Evolutionary conservation across 2,329 filamentous ascomycete species (phyloP), one percentile per base, ranked within the genome.

Genomic region (Bisporella sp.): DNA sequence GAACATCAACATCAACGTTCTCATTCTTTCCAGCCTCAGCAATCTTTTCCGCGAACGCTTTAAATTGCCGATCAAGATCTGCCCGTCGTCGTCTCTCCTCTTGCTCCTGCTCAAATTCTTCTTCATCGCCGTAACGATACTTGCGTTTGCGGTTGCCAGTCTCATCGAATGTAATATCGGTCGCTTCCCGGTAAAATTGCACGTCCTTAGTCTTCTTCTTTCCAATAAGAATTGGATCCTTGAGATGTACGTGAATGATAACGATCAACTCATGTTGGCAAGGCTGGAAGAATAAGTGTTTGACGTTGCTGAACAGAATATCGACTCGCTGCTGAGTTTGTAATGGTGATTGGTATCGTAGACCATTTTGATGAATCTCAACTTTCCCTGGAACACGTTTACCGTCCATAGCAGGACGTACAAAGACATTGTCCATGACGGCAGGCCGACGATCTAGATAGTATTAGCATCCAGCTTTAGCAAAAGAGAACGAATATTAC

Each of bases 201-300:
- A 99, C 87, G 67, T 99, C 95, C 73, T 93, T 96, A 8, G 93
- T 95, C 81, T 99, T 99, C 74, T 95, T 95, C 72, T 85, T 97
- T 54, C 93, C 93, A 56, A 99, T 87, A 69, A 99, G 90, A 66
- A 99, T 97, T 3, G 93, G 93, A 55, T 96, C 95, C 72, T 96
- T 96, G 46, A 99, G 80, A 68, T 99, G 93, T 50, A 99, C 87
- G 68, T 99, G 93, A 59, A 99, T 96, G 62, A 99, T 89, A 58
- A 99, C 95, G 59, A 99, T 95, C 63, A 99, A 74, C 68, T 99
- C 93, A 64, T 96, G 89, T 61, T 90, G 87, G 63, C 90, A 97
- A 31, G 95, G 93, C 69, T 99, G 93, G 76, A 99, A 99, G 76
- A 99, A 99, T 3, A 99, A 77, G 66, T 99, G 93, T 69, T 95